Evolutionary conservation across 2,329 filamentous ascomycete species (phyloP), one percentile per base, ranked within the genome.

Genomic region (Magnaporthiopsis poae): DNA sequence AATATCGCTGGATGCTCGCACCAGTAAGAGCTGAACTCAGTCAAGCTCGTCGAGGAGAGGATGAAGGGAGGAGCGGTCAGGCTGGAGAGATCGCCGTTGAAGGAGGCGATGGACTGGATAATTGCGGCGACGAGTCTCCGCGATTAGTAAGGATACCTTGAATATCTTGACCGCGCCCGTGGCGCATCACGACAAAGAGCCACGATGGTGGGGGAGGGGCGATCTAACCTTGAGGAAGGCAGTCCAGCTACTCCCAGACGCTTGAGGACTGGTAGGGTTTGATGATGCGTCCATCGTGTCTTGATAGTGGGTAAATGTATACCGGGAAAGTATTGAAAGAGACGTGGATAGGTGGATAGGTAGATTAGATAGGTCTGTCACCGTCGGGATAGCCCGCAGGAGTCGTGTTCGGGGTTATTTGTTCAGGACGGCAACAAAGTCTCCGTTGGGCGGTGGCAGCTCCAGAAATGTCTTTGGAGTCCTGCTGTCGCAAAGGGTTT

Each of bases 1-100:
- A 98, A 90, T 68, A 96, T 79, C 25, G 81, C 78, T 3, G 90
- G 90, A 73, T 92, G 89, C 71, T 92, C 90, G 69, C 88, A 88
- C 90, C 90, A 94, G 80, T 92, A 93, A 65, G 89, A 86, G 69
- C 89, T 91, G 80, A 90, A 93, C 75, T 94, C 90, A 71, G 89
- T 90, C 68, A 93, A 80, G 69, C 89, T 92, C 71, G 88, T 91
- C 56, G 87, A 86, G 60, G 90, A 91, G 66, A 94, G 86, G 71
- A 94, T 92, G 73, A 93, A 94, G 25, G 90, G 90, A 66, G 90
- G 90, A 59, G 90, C 90, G 52, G 90, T 93, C 73, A 94, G 80
- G 68, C 89, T 91, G 46, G 90, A 89, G 67, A 93, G 84, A 76
- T 94, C 90, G 72, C 90, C 90, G 74, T 90, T 91, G 81, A 93